These are phyloP conservation scores for Malus sieversii DNA, from an alignment of 306 rosid genomes.

Conservation along the genomic window DNA sequence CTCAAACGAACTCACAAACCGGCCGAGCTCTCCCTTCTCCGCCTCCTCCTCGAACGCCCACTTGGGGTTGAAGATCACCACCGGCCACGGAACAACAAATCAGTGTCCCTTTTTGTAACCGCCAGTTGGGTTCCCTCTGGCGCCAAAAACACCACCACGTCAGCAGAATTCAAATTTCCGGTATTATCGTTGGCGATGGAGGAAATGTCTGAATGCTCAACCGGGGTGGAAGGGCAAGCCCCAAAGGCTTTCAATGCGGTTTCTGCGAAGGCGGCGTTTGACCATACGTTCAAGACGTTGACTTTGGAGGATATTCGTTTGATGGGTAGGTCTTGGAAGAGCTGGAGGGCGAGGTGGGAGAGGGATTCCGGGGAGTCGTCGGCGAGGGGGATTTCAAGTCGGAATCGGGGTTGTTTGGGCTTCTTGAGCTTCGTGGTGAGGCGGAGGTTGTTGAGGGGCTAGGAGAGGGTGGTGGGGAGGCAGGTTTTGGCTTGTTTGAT, in stretches of 20 bases:
- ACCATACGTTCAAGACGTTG: conserved; percentile 49
- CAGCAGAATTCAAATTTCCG: conserved; percentile 41
- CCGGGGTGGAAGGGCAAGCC: conserved; percentile 33
- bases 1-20: conserved; percentile 73
- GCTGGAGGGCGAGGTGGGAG: conserved; percentile 49
- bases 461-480: conserved; percentile 59
- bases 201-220: conserved; percentile 46
- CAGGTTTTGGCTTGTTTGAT: conserved; percentile 70
- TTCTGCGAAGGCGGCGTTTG: conserved; percentile 30
- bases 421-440: conserved; percentile 58
- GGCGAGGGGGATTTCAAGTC: conserved; percentile 64
- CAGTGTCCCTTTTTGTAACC: conserved; percentile 36
- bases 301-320: conserved; percentile 57
- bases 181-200: conserved; percentile 29
- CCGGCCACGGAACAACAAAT: conserved; percentile 58
- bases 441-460: conserved; percentile 74
- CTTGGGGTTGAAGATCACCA: conserved; percentile 70
- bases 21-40: conserved; percentile 45
- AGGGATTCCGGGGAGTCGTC: conserved; percentile 59
- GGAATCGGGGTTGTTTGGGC: conserved; percentile 62
- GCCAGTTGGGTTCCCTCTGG: conserved; percentile 53
- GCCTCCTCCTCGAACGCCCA: conserved; percentile 79
- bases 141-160: conserved; percentile 54
- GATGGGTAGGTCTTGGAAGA: conserved; percentile 54
- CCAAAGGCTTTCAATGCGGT: conserved; percentile 41